These are phyloP conservation scores for Lasiosphaeria miniovina DNA, from an alignment of 495 filamentous ascomycete genomes.

Conservation along the genomic window DNA sequence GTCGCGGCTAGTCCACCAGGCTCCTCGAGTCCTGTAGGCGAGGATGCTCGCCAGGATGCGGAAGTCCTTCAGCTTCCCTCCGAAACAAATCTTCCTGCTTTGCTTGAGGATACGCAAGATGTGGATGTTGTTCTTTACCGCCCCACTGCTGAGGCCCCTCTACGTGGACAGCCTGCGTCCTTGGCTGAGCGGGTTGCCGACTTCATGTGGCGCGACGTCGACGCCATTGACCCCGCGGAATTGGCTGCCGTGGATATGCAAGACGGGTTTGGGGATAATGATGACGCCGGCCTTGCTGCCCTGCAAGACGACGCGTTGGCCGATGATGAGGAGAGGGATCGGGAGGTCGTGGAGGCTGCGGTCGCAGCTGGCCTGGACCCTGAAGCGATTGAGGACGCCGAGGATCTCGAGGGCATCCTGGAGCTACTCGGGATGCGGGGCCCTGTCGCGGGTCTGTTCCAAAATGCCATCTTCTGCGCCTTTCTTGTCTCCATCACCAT, in stretches of 20 bases:
- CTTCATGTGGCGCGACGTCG: conserved; percentile 45
- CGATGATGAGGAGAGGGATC: conserved; percentile 28
- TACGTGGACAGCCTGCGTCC: conserved; percentile 25
- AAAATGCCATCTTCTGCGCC: conserved; percentile 91
- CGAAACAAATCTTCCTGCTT: not conserved
- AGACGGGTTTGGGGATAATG: conserved; percentile 42
- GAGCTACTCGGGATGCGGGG: conserved; percentile 97
- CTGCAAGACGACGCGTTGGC: conserved; percentile 20
- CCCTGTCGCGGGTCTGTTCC: conserved; percentile 80
- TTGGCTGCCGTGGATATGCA: conserved; percentile 19
- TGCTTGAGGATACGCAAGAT: not conserved
- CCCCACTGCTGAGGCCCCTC: conserved; percentile 1
- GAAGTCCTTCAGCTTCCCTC: too few species aligned
- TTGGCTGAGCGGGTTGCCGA: conserved; percentile 41
- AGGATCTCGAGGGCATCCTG: conserved; percentile 96
- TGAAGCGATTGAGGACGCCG: conserved; percentile 70
- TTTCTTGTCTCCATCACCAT: conserved; percentile 86
- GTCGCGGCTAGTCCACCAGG: too few species aligned
- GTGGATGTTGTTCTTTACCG: conserved; percentile 1
- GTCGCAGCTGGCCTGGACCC: conserved; percentile 43
- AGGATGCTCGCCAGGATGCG: too few species aligned
- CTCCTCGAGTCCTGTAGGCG: too few species aligned
- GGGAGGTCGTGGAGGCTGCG: conserved; percentile 38
- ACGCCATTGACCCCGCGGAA: conserved; percentile 36
- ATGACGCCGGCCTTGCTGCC: conserved; percentile 26